A percentile compares a stretch with the other conserved stretches of the same genome.
phyloP scores from a whole-genome alignment of 495 filamentous ascomycete species.

The Parachaetomium inaequale region DNA sequence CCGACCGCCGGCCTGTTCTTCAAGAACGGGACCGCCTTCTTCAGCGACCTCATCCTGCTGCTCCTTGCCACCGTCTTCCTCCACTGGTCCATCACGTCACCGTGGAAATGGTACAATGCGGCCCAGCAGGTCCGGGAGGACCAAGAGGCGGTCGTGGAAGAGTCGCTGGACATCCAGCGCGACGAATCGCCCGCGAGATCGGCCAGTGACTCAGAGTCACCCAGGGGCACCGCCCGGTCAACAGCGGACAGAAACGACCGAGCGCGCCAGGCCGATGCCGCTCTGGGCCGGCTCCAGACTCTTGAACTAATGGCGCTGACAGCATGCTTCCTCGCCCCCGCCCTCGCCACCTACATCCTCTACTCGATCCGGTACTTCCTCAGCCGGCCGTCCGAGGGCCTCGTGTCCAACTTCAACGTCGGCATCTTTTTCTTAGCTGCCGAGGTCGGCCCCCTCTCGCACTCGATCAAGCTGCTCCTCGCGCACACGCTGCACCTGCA shows the following conservation, averaged over 20 bases:
- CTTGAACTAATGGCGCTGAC: slow-evolving; percentile 72
- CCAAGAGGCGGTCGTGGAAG: slow-evolving; percentile 45
- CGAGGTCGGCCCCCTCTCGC: slow-evolving; percentile 75
- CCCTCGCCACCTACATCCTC: slow-evolving; percentile 73
- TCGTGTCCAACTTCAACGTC: slow-evolving; percentile 88
- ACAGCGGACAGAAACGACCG: neutral
- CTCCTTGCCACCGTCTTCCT: slow-evolving; percentile 77
- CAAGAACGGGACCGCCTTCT: slow-evolving; percentile 72
- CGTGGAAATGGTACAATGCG: slow-evolving; percentile 91
- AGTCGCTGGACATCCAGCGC: slow-evolving; percentile 42
- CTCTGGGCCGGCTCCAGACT: slow-evolving; percentile 62
- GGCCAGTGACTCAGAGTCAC: slow-evolving; percentile 38
- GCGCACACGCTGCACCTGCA: slow-evolving; percentile 81
- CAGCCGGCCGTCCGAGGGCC: slow-evolving; percentile 75
- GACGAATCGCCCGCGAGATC: slow-evolving; percentile 18
- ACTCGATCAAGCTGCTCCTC: slow-evolving; percentile 76
- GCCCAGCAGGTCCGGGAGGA: slow-evolving; percentile 59
- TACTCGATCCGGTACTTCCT: slow-evolving; percentile 72
- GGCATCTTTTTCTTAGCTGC: slow-evolving; percentile 90
- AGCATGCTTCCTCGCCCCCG: slow-evolving; percentile 74
- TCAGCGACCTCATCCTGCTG: slow-evolving; percentile 81
- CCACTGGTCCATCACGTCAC: slow-evolving; percentile 87
- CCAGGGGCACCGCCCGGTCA: neutral
- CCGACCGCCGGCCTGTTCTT: slow-evolving; percentile 82
- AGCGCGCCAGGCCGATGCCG: slow-evolving; percentile 30